Conservation (phyloP, 2,329 filamentous ascomycete genomes). For the Raffaelea deltoideospora region DNA sequence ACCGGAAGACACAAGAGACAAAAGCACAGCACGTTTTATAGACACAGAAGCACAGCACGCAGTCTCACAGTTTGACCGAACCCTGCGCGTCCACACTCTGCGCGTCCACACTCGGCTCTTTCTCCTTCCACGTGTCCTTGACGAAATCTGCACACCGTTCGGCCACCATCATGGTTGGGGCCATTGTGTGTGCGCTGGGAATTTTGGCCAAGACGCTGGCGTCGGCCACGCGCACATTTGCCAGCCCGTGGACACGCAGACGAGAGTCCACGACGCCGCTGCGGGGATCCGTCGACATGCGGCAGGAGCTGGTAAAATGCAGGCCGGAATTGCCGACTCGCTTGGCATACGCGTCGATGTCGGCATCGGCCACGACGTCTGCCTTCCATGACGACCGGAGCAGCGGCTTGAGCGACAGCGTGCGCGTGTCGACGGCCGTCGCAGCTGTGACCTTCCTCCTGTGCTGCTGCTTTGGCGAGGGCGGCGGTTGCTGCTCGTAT, state of each 20-base stretch:
- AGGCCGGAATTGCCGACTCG: conserved; percentile 11
- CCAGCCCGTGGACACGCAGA: conserved; percentile 12
- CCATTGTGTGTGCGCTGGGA: conserved; percentile 15
- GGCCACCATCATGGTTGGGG: conserved; percentile 15
- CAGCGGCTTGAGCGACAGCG: not conserved
- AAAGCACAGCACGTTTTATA: not conserved
- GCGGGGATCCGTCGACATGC: conserved; percentile 13
- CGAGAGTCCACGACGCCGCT: conserved; percentile 13
- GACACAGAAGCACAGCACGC: too few species aligned
- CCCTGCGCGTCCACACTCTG: too few species aligned
- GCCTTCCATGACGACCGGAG: not conserved
- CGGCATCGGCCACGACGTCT: conserved; percentile 13
- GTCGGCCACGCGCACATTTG: conserved; percentile 12
- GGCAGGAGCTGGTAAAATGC: conserved; percentile 26
- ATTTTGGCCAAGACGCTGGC: conserved; percentile 17
- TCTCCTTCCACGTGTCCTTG: conserved; percentile 4
- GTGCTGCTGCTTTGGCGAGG: too few species aligned
- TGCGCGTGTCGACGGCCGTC: not conserved
- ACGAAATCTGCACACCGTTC: conserved; percentile 17
- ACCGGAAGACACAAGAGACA: not conserved
- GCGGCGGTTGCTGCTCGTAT: too few species aligned
- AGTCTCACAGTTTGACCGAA: too few species aligned
- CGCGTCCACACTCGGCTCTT: too few species aligned
- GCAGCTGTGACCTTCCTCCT: not conserved
- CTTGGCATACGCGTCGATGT: conserved; percentile 15